Base-by-base conservation (phyloP, 208 protist species). In the Leishmania guyanensis region DNA sequence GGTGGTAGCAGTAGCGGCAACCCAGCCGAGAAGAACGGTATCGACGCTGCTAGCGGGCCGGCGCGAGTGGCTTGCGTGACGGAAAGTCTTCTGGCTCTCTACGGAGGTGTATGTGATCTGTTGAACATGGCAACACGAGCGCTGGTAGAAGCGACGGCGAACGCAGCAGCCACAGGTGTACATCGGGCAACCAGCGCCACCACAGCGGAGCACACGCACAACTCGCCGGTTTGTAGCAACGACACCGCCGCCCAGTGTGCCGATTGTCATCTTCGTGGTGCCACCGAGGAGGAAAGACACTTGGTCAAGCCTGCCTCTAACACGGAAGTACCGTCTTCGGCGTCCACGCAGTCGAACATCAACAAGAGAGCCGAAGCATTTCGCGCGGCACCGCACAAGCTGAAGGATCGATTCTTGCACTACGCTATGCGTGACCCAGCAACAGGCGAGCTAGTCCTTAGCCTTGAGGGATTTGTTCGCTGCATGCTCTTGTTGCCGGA, bases 401-500 rank as follows among this genome's bases (percentile, higher is more conserved):
- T 78, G 3, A 86, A 84, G 62, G 69, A 76, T 16, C 85, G 88
- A 43, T 91, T 91, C 60, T 75, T 91, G 48, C 75, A 60, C 43
- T 91, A 91, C 75, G 85, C 85, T 20, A 69, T 72, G 29, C 77
- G 77, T 20, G 83, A 91, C 53, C 69, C 77, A 14, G 73, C 33
- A 26, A 84, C 77, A 10, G 84, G 86, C 3, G 84, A 90, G 80
- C 84, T 77, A 33, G 87, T 89, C 39, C 82, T 90, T 22, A 68
- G 50, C 6, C 77, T 90, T 14, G 80, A 88, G 8, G 90, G 89
- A 22, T 90, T 91, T 75, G 84, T 90, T 12, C 69, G 81, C 29
- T 93, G 90, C 66, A 83, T 93, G 85, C 79, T 93, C 58, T 62
- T 90, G 60, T 71, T 91, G n/a, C 77, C 84, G 1, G 77, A 79